phyloP scores from a whole-genome alignment of 1,284 basidiomycete species.

The Ganoderma meredithae region DNA sequence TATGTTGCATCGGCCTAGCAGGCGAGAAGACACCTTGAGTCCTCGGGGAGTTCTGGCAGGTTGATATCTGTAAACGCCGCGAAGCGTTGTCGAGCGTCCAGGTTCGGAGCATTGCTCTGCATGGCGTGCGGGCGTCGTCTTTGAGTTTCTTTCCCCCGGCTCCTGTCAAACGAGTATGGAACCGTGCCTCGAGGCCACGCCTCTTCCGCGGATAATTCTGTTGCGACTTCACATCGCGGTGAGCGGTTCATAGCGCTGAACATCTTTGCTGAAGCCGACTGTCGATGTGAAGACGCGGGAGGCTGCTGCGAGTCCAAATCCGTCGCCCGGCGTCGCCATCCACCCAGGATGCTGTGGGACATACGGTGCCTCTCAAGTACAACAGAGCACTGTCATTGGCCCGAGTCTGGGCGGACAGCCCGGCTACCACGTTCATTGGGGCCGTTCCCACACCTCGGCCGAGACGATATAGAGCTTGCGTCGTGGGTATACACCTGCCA shows the following conservation, averaged over 20 bases:
- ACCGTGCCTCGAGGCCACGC: neutral
- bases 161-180: neutral
- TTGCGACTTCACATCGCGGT: neutral
- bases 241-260: neutral
- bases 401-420: neutral
- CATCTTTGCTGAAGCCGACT: too few relatives aligned
- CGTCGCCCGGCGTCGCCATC: neutral
- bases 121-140: neutral
- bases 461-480: neutral
- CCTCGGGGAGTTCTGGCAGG: neutral
- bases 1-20: neutral
- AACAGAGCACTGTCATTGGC: neutral
- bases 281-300: neutral
- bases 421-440: neutral
- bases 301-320: neutral
- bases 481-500: neutral
- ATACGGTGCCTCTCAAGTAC: neutral
- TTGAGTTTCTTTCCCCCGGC: neutral
- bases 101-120: neutral
- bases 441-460: slow-evolving; percentile 4
- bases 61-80: neutral
- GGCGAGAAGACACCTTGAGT: neutral
- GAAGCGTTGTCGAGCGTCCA: neutral
- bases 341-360: neutral
- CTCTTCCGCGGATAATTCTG: neutral